Base-by-base conservation (phyloP, 495 filamentous ascomycete genomes). In the Hypoxylon rickii region DNA sequence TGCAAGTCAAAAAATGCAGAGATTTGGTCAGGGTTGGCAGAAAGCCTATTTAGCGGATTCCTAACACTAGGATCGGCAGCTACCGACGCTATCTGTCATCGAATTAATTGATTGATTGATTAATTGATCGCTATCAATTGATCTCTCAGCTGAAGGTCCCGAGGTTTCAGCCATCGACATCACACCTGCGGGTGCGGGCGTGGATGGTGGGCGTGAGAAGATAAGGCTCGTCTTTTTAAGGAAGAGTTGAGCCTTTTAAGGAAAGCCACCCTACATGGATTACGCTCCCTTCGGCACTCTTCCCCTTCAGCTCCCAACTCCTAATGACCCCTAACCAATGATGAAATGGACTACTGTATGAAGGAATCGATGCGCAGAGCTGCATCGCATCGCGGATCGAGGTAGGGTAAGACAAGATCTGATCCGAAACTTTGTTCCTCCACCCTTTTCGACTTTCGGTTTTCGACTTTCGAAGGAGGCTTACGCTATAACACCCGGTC, bases 41-140 rank as follows among this genome's bases (percentile, higher is more conserved):
- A 20, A 53, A 59, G 48, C 17, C 43, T 53, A 53, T 53, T 59
- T 44, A 50, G 50, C 50, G 57, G 50, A 50, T 39, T 54, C n/a
- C 20, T 7, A 31, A 38, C 36, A 37, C 50, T 44, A 49, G 32
- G 39, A 37, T 39, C 44, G 44, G 50, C 50, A 40, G 44, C 50
- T 50, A 32, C 44, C 57, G 56, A 22, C 44, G 32, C 50, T 48
- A 54, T 6, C 6, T 4, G 24, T 29, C 4, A 10, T 29, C 24
- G 24, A 4, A 29, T 29, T 10, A 29, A n/a, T 16, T 3, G 21
- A 17, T 13, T 12, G 21, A 36, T 17, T 29, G 22, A n/a, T 15
- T 47, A 21, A 36, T n/a, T n/a, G n/a, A n/a, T n/a, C n/a, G n/a
- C n/a, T n/a, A n/a, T n/a, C n/a, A n/a, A n/a, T n/a, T n/a, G n/a